These are phyloP conservation scores for Podospora comata DNA, from an alignment of 495 filamentous ascomycete species.

Conservation along the genomic window DNA sequence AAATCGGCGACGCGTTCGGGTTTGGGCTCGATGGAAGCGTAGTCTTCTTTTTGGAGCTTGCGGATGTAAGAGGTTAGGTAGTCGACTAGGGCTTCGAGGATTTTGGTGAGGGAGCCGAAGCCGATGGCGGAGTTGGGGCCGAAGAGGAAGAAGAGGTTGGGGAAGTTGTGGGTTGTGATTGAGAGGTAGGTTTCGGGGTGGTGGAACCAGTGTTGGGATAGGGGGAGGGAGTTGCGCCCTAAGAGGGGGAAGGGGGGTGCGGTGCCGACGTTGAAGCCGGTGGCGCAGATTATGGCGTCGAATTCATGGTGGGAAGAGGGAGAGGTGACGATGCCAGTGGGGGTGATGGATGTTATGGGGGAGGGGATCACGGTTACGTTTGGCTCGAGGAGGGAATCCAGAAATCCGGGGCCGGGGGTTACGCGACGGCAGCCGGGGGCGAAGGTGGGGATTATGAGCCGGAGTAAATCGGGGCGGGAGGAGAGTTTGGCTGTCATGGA, in stretches of 20 bases:
- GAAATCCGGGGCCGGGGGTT: slow-evolving; percentile 68
- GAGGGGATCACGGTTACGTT: slow-evolving; percentile 61
- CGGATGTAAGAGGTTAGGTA: slow-evolving; percentile 63
- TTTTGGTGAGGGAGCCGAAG: slow-evolving; percentile 52
- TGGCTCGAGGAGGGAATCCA: slow-evolving; percentile 59
- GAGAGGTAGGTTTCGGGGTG: slow-evolving; percentile 52
- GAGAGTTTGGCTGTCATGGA: slow-evolving; percentile 37
- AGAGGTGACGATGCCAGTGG: slow-evolving; percentile 47
- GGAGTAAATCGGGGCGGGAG: slow-evolving; percentile 36
- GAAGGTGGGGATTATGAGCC: slow-evolving; percentile 55
- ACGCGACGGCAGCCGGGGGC: slow-evolving; percentile 66
- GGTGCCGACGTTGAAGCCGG: slow-evolving; percentile 59
- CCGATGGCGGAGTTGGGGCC: slow-evolving; percentile 60
- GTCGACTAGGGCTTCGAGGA: slow-evolving; percentile 57
- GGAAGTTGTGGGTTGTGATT: slow-evolving; percentile 60
- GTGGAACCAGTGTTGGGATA: slow-evolving; percentile 49
- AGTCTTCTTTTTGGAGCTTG: slow-evolving; percentile 65
- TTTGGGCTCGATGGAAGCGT: slow-evolving; percentile 54
- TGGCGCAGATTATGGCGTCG: slow-evolving; percentile 64
- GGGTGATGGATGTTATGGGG: slow-evolving; percentile 52
- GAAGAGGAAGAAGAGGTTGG: slow-evolving; percentile 62
- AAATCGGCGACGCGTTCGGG: slow-evolving; percentile 59
- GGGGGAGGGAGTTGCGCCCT: slow-evolving; percentile 48
- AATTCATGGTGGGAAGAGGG: slow-evolving; percentile 34
- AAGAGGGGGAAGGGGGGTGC: slow-evolving; percentile 59